These are phyloP conservation scores for Dioscorea alata DNA, from an alignment of 106 monocot genomes.

Conservation along the genomic window DNA sequence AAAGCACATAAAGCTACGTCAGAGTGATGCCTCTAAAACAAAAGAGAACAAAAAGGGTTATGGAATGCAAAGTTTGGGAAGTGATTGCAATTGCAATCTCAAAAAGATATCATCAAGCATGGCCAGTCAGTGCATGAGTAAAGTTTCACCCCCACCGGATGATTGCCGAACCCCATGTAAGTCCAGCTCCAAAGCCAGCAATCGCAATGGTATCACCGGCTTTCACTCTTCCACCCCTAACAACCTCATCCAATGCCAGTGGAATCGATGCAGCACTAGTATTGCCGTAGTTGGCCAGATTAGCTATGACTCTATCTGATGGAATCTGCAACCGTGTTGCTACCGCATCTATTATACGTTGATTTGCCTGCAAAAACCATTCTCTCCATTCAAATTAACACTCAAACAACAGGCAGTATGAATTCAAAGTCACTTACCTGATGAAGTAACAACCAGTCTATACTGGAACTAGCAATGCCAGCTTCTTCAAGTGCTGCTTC, in stretches of 20 bases:
- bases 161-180: constrained; percentile 92
- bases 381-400: too few relatives aligned
- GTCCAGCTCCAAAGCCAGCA: constrained; percentile 87
- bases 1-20: too few relatives aligned
- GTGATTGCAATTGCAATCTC: too few relatives aligned
- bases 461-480: constrained; percentile 45
- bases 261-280: constrained; percentile 95
- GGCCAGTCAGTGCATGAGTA: too few relatives aligned
- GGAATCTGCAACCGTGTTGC: constrained; percentile 78
- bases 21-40: too few relatives aligned
- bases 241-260: constrained; percentile 85
- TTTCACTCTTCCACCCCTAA: constrained; percentile 62
- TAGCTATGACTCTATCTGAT: constrained; percentile 73
- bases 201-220: constrained; percentile 56
- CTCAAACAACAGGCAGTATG: too few relatives aligned
- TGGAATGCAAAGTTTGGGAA: too few relatives aligned
- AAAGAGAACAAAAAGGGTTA: too few relatives aligned
- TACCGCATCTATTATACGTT: constrained; percentile 83
- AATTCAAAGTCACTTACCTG: constrained; percentile 38
- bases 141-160: constrained; percentile 72
- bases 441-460: constrained; percentile 92
- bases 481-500: constrained; percentile 63
- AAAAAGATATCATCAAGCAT: too few relatives aligned
- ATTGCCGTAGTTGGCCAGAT: constrained; percentile 92
- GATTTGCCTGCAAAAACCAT: constrained; percentile 57